Evolutionary conservation across 257 asterid species (phyloP).

Genomic region (Solanum tacnaense): DNA sequence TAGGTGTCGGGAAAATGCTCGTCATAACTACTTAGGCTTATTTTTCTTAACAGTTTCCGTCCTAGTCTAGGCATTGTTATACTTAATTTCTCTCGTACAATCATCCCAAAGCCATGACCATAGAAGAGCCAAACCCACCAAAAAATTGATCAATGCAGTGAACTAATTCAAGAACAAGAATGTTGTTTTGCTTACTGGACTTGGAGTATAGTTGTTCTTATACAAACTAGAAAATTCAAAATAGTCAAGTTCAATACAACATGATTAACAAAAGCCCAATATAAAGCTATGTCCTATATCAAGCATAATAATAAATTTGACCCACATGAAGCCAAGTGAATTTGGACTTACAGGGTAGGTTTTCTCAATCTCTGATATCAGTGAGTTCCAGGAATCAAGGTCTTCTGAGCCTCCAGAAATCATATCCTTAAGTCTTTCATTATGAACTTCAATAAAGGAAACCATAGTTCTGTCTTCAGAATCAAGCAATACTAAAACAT

Average conservation of each 20-base stretch:
- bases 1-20: not conserved
- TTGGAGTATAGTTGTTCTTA: not conserved
- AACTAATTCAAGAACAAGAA: not conserved
- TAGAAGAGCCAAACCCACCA: not conserved
- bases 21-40: not conserved
- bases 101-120: not conserved
- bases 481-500: slow-evolving; percentile 5
- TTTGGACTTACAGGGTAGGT: slow-evolving; percentile 36
- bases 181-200: not conserved
- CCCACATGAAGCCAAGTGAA: not conserved
- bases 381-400: slow-evolving; percentile 51
- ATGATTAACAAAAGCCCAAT: not conserved
- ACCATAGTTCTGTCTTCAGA: slow-evolving; percentile 1
- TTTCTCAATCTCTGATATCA: slow-evolving; percentile 58
- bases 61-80: not conserved
- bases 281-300: not conserved
- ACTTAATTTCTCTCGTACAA: not conserved
- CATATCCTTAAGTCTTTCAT: slow-evolving; percentile 43
- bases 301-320: not conserved
- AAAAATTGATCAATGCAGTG: not conserved
- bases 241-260: not conserved
- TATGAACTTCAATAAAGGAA: slow-evolving; percentile 30
- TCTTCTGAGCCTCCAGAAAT: slow-evolving; percentile 39
- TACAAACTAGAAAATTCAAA: not conserved
- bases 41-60: not conserved